A percentile compares a stretch with the other conserved stretches of the same genome.
These are phyloP conservation scores for Dioszegia hungarica DNA, from an alignment of 768 basidiomycete genomes.

Conservation along the genomic window DNA sequence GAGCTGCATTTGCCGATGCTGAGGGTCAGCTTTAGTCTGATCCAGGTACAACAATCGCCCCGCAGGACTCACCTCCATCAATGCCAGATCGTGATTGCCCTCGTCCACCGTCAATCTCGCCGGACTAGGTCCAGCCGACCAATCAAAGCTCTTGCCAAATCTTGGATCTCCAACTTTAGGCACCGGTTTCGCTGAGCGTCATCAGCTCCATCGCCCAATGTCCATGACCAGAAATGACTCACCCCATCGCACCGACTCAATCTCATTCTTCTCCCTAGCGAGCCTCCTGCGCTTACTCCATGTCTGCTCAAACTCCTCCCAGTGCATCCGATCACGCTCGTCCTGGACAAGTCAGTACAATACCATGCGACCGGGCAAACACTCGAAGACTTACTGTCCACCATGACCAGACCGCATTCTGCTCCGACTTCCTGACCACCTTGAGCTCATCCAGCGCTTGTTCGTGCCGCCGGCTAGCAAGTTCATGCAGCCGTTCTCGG, in stretches of 20 bases:
- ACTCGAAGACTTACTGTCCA: slow-evolving; percentile 68
- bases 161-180: slow-evolving; percentile 23
- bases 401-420: slow-evolving; percentile 76
- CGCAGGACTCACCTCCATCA: slow-evolving; percentile 40
- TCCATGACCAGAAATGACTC: slow-evolving; percentile 8
- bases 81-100: slow-evolving; percentile 29
- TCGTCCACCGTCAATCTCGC: slow-evolving; percentile 25
- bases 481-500: slow-evolving; percentile 71
- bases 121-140: slow-evolving; percentile 36
- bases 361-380: slow-evolving; percentile 5
- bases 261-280: slow-evolving; percentile 74
- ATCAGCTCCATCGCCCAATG: not conserved
- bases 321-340: slow-evolving; percentile 72
- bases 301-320: slow-evolving; percentile 81
- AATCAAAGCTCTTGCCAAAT: slow-evolving; percentile 27
- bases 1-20: slow-evolving; percentile 19
- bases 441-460: slow-evolving; percentile 63
- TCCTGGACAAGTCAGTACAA: slow-evolving; percentile 53
- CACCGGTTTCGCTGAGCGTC: slow-evolving; percentile 32
- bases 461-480: slow-evolving; percentile 68
- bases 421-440: slow-evolving; percentile 64
- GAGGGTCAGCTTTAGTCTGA: not conserved
- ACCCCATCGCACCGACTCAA: slow-evolving; percentile 76
- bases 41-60: too few species aligned
- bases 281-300: slow-evolving; percentile 77